Conservation (phyloP, 2,329 filamentous ascomycete genomes). For the Dothiorella sarmentorum region DNA sequence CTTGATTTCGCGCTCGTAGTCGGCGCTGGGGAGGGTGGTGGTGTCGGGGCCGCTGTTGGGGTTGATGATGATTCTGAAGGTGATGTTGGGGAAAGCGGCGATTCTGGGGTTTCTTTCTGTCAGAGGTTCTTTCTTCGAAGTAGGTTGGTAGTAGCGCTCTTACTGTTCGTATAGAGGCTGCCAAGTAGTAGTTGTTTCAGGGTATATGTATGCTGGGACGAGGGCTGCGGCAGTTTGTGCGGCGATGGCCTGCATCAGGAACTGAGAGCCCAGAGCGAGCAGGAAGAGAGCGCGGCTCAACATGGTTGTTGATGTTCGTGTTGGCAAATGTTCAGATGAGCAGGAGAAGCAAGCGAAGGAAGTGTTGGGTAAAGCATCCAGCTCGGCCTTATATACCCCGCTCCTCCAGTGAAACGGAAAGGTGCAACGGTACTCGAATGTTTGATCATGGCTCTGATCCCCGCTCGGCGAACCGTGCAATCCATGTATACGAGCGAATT, state of each 20-base stretch:
- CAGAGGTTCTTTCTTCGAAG: too few relatives aligned
- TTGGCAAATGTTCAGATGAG: too few relatives aligned
- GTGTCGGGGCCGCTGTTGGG: not conserved
- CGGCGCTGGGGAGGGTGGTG: not conserved
- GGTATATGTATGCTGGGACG: not conserved
- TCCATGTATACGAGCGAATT: not conserved
- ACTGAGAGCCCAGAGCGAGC: not conserved
- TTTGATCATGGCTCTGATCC: not conserved
- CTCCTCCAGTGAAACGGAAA: too few relatives aligned
- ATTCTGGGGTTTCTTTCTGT: not conserved
- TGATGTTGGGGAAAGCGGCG: not conserved
- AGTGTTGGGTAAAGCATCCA: not conserved
- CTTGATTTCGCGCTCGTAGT: not conserved
- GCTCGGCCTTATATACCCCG: not conserved
- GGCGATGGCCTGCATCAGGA: not conserved
- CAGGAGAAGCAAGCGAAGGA: not conserved
- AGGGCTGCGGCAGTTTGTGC: not conserved
- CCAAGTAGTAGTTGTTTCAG: not conserved
- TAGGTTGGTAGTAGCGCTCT: too few relatives aligned
- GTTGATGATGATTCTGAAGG: constrained; percentile 8
- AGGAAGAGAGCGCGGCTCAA: not conserved
- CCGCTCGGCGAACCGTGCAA: not conserved
- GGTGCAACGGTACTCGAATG: too few relatives aligned
- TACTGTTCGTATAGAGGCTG: not conserved
- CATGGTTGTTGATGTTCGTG: not conserved